Evolutionary conservation across 805 yeast species (phyloP), one percentile per base, ranked within the genome.

Genomic region (Ogataea nitratoaversa): DNA sequence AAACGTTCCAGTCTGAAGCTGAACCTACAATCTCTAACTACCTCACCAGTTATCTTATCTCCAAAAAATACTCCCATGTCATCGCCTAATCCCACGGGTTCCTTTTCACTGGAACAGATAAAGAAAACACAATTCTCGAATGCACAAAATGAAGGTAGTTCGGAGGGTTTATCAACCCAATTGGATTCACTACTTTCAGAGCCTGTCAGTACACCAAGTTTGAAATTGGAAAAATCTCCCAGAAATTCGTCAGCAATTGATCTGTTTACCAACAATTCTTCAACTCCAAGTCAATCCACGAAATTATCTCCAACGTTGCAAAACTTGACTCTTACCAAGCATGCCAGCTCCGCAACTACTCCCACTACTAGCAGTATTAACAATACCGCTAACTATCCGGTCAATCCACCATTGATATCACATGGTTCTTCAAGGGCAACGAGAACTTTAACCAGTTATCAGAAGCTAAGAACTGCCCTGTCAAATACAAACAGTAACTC

Each of bases 51-150:
- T 13, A 36, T 60, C 12, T 35, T 60, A 13, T 60, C 63, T 13
- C 65, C 65, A 6, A 55, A 53, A 24, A 62, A 62, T 2, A 57
- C 65, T 0, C 65, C 65, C 3, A 23, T 40, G 9, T 42, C 59
- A 1, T 57, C 63, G 3, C 63, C 65, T 4, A 46, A 47, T 18
- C 34, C 40, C 12, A 42, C 49, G 3, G 41, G 54, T 8, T 35
- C 36, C 7, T 50, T 46, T 28, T 39, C 49, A 2, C 41, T 48
- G 4, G 54, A 50, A 4, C 50, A 47, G 23, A 14, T 44, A 39
- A 42, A 40, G 12, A 38, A 34, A 18, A n/a, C 42, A 1, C 51
- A 38, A 13, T 18, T 44, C 2, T 48, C 42, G 2, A 30, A 33
- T 18, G 30, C 39, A 19, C 34, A 31, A n/a, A 32, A 20, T 22